Conservation (phyloP, 805 yeast species). For the Candida silvatica region DNA sequence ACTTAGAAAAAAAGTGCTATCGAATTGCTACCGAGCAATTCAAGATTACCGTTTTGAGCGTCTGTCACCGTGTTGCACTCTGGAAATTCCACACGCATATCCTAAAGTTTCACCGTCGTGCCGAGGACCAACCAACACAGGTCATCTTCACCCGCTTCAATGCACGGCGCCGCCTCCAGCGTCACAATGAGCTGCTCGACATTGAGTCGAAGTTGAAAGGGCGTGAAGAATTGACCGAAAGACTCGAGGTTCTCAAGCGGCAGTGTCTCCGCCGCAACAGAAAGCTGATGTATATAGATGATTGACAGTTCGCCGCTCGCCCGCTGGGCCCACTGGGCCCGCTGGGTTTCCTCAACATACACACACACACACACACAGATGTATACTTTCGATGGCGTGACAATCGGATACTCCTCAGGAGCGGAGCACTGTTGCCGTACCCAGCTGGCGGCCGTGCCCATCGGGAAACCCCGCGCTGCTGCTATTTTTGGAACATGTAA, state of each 20-base stretch:
- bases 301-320: too few species aligned
- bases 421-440: too few species aligned
- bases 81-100: conserved; percentile 88
- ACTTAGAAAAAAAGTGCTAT: conserved; percentile 86
- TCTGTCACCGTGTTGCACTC: conserved; percentile 84
- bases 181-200: conserved; percentile 70
- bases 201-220: conserved; percentile 67
- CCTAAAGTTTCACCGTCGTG: conserved; percentile 45
- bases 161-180: conserved; percentile 60
- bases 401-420: too few species aligned
- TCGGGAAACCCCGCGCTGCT: too few species aligned
- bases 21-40: conserved; percentile 61
- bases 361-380: too few species aligned
- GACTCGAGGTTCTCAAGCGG: conserved; percentile 50
- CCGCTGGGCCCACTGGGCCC: too few species aligned
- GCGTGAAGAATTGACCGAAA: conserved; percentile 56
- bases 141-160: conserved; percentile 46
- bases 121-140: conserved; percentile 8
- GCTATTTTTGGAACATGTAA: too few species aligned
- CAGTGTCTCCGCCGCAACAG: conserved; percentile 8
- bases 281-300: conserved; percentile 16
- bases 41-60: conserved; percentile 79
- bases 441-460: too few species aligned
- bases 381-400: too few species aligned
- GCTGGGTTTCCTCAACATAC: too few species aligned